Conservation (phyloP, 305 asterid species). For the Fraxinus floribunda region DNA sequence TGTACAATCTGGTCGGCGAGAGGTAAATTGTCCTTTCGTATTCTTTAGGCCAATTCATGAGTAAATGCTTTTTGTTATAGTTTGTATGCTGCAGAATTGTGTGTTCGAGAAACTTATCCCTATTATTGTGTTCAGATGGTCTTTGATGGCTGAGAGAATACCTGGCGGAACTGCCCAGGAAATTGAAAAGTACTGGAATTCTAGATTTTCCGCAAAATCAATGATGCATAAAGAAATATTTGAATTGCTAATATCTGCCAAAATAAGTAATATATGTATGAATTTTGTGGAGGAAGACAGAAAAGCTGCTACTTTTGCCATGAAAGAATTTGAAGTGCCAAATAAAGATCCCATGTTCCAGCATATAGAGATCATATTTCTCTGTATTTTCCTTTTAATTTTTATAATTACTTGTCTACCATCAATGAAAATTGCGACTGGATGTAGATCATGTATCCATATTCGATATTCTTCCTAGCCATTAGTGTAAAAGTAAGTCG, state of each 20-base stretch:
- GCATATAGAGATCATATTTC: background rate
- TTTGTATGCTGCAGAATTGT: background rate
- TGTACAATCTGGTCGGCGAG: constrained; percentile 21
- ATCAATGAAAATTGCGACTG: background rate
- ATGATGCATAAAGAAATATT: background rate
- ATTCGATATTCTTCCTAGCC: background rate
- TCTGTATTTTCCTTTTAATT: background rate
- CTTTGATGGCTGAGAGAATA: constrained; percentile 57
- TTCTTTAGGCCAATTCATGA: background rate
- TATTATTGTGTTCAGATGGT: constrained; percentile 33
- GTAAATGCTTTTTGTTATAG: background rate
- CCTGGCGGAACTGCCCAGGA: constrained; percentile 52
- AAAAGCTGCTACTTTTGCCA: background rate
- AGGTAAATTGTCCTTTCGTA: background rate
- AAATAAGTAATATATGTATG: background rate
- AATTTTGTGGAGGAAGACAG: background rate
- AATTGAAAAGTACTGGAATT: constrained; percentile 40
- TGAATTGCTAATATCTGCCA: background rate
- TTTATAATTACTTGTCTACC: background rate
- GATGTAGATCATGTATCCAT: background rate
- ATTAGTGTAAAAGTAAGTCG: background rate
- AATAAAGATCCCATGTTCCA: too few relatives aligned
- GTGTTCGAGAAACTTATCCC: background rate
- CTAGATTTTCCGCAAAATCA: constrained; percentile 12
- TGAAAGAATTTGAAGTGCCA: background rate